Evolutionary conservation across 176 grass and related monocot species (phyloP).

Genomic region (Hsuehochloa calcarea): DNA sequence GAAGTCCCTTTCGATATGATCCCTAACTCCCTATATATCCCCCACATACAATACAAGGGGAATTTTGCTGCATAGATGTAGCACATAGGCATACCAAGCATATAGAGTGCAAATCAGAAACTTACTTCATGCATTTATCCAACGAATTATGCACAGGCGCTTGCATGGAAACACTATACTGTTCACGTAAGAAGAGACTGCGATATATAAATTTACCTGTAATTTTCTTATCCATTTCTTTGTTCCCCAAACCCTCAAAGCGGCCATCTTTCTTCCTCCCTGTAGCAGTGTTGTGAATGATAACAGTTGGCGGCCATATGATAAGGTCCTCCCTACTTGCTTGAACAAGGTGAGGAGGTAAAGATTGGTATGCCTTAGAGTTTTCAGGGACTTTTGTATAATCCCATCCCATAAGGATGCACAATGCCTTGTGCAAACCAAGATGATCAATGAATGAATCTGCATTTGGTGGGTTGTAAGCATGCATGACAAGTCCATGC

Average conservation of each 20-base stretch:
- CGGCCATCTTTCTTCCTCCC: conserved; percentile 92
- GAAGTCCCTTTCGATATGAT: background rate
- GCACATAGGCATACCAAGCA: background rate
- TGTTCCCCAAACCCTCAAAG: conserved; percentile 88
- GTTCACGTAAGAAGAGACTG: conserved; percentile 18
- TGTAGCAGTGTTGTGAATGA: conserved; percentile 80
- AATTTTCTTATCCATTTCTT: conserved; percentile 98
- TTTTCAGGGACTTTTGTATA: conserved; percentile 83
- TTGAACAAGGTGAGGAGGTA: conserved; percentile 76
- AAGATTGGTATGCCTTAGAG: conserved; percentile 85
- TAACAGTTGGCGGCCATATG: conserved; percentile 85
- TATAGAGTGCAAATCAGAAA: background rate
- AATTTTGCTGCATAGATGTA: background rate
- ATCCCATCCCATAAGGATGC: conserved; percentile 96
- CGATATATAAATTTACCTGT: conserved; percentile 63
- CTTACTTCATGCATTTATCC: conserved; percentile 1
- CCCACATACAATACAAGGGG: background rate
- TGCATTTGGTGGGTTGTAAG: conserved; percentile 67
- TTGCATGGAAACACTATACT: conserved; percentile 29
- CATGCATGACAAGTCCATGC: conserved; percentile 89
- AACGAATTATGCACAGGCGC: conserved; percentile 13
- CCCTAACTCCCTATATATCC: background rate
- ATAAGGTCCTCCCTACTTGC: conserved; percentile 94
- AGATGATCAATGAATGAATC: conserved; percentile 81
- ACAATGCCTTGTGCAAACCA: conserved; percentile 97